phyloP scores from a whole-genome alignment of 2,329 filamentous ascomycete species.

The Akanthomyces muscarius region DNA sequence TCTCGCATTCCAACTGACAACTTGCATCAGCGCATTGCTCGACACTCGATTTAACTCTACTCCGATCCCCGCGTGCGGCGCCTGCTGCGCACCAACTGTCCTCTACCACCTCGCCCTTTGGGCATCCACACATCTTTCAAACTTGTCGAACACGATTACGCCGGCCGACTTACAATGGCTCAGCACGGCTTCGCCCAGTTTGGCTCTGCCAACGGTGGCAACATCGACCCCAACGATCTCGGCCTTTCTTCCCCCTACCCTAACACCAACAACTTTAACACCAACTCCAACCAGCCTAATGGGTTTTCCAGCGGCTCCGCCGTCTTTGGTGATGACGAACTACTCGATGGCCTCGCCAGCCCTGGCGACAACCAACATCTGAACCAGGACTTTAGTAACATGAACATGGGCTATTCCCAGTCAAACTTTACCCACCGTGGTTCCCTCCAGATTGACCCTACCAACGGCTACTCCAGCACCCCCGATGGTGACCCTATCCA shows the following conservation, averaged over 20 bases:
- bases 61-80: background rate
- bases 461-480: slow-evolving; percentile 81
- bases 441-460: slow-evolving; percentile 59
- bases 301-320: slow-evolving; percentile 76
- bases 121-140: slow-evolving; percentile 18
- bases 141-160: slow-evolving; percentile 18
- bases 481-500: slow-evolving; percentile 89
- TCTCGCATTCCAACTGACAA: slow-evolving; percentile 5
- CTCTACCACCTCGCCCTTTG: slow-evolving; percentile 1
- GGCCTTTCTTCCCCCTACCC: slow-evolving; percentile 59
- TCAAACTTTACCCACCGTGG: slow-evolving; percentile 55
- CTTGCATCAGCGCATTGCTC: slow-evolving; percentile 4
- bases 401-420: slow-evolving; percentile 55
- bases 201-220: slow-evolving; percentile 48
- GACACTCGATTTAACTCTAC: background rate
- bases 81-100: slow-evolving; percentile 8
- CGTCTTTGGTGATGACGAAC: slow-evolving; percentile 81
- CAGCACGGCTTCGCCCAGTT: slow-evolving; percentile 56
- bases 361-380: slow-evolving; percentile 49
- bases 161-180: slow-evolving; percentile 41
- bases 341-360: slow-evolving; percentile 68
- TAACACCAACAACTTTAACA: slow-evolving; percentile 51
- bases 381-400: slow-evolving; percentile 53
- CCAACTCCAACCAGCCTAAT: slow-evolving; percentile 55
- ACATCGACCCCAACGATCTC: slow-evolving; percentile 82